phyloP scores from a whole-genome alignment of 768 basidiomycete genomes.

The Lactarius trivialis region DNA sequence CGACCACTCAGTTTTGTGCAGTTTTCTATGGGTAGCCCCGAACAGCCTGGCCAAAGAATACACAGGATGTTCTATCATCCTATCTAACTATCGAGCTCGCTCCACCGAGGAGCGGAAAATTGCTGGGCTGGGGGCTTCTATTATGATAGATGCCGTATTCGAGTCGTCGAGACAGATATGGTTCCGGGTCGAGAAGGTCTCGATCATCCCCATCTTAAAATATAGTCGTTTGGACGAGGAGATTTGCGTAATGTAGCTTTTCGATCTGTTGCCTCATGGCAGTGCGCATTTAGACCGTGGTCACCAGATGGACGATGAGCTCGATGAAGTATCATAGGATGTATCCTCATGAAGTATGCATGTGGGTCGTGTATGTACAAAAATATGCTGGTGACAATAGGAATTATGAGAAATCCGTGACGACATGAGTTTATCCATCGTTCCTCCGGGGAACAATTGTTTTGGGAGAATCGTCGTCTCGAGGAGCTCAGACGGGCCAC shows the following conservation, averaged over 20 bases:
- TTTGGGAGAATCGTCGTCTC: not conserved
- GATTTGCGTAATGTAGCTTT: not conserved
- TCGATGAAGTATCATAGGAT: not conserved
- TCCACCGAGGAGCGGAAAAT: not conserved
- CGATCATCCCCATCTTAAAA: not conserved
- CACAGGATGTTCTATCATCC: conserved; percentile 5
- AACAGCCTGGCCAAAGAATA: not conserved
- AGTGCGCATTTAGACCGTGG: not conserved
- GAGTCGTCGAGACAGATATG: not conserved
- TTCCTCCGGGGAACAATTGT: conserved; percentile 14
- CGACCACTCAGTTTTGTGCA: not conserved
- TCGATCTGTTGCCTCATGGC: not conserved
- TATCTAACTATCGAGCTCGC: not conserved
- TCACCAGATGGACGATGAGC: not conserved
- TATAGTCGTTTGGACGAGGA: not conserved
- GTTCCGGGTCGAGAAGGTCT: not conserved
- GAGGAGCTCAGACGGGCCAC: not conserved
- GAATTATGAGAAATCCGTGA: conserved; percentile 5
- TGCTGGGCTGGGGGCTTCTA: not conserved
- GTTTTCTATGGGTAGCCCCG: not conserved
- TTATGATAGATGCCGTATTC: not conserved
- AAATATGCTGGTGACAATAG: conserved; percentile 3
- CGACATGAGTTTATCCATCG: not conserved
- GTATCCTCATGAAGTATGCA: not conserved
- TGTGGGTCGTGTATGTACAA: conserved; percentile 1